Evolutionary conservation across 768 basidiomycete genomes (phyloP), one percentile per base, ranked within the genome.

Genomic region (Russula griseocarnosa): DNA sequence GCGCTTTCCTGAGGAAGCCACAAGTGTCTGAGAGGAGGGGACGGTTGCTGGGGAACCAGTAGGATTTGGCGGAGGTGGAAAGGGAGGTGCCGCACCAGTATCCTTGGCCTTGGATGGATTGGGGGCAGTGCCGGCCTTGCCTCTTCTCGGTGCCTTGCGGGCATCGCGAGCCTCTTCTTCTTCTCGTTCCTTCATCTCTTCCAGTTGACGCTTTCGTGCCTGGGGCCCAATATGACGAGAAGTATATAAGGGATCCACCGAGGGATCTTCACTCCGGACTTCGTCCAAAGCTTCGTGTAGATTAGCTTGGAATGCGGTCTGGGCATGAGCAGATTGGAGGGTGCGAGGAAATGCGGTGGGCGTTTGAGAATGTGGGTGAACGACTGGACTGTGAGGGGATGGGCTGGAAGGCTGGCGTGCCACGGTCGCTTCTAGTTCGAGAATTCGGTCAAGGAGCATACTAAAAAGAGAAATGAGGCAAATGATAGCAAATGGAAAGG

Each of bases 381-480:
- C 30, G 66, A 60, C 62, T 60, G 56, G 26, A 68, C 50, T 65
- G 32, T 56, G 63, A 16, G 59, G 59, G 26, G 55, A 28, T 34
- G 69, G 68, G 70, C 55, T 67, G 60, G 54, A 20, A 71, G 69
- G 58, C 73, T 76, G 32, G 76, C 73, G 61, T 77, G 78, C 32
- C 70, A 68, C 69, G 58, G 65, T 68, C 32, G 60, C 71, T 71
- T 88, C 84, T 32, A 88, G 78, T 63, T 86, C 86, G 64, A 79
- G 76, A 66, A 88, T 85, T 30, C 85, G 83, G 66, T 86, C 81
- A 13, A 85, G 75, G 38, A 86, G 76, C 55, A 77, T 70, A 60
- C 86, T 87, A 56, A 52, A 58, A 62, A 42, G 57, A 30, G 32
- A 46, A 60, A 47, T 66, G 34, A 51, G 44, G 67, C 66, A 22